A percentile compares a stretch with the other conserved stretches of the same genome.
Evolutionary conservation across 106 monocot genomes (phyloP).

Genomic region (Acorus gramineus): DNA sequence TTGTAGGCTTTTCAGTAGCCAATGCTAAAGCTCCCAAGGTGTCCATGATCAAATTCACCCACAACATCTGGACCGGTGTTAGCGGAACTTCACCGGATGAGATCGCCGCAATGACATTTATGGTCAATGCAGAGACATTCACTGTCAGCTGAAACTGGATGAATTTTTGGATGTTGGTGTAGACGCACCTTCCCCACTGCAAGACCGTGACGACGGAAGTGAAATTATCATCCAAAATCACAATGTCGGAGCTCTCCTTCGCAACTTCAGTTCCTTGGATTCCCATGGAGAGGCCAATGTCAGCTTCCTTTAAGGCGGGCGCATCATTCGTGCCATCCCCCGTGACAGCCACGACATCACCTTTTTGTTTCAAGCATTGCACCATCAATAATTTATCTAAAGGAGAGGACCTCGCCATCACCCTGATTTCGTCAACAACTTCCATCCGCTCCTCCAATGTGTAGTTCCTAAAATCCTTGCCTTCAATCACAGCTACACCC

Average conservation of each 20-base stretch:
- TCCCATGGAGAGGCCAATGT: constrained; percentile 46
- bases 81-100: constrained; percentile 23
- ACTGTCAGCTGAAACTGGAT: constrained; percentile 48
- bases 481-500: constrained; percentile 5
- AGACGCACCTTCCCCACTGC: constrained; percentile 39
- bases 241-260: constrained; percentile 39
- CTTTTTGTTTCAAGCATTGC: constrained; percentile 32
- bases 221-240: constrained; percentile 43
- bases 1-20: constrained; percentile 34
- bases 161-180: constrained; percentile 46
- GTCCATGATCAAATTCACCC: constrained; percentile 61
- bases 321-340: constrained; percentile 46
- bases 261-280: constrained; percentile 47
- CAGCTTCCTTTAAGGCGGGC: constrained; percentile 39
- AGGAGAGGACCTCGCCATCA: constrained; percentile 37
- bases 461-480: constrained; percentile 27
- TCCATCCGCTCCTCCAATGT: constrained; percentile 17
- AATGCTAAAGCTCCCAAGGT: constrained; percentile 47
- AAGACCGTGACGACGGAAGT: constrained; percentile 27
- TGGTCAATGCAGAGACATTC: constrained; percentile 28
- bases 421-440: constrained; percentile 19
- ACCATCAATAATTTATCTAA: constrained; percentile 34
- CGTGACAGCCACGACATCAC: constrained; percentile 39
- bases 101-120: constrained; percentile 32
- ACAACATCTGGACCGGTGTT: constrained; percentile 40